Base-by-base conservation (phyloP, 345 rosid genomes). In the Pistacia integerrima region DNA sequence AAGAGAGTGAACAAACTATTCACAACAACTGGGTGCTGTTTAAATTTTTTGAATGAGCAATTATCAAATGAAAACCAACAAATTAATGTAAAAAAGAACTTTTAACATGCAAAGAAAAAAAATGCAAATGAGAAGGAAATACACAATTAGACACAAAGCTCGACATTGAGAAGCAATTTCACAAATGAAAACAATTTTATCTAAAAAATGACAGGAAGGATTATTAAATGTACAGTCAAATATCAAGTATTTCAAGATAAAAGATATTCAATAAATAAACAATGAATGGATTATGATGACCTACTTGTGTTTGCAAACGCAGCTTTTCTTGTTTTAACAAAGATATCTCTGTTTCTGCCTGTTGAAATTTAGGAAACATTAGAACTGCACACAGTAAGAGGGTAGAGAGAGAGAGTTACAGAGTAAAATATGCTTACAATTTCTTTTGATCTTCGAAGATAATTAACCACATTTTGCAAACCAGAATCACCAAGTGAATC, bases 301-400 rank as follows among this genome's bases (percentile, higher is more conserved):
- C 51, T 84, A 93, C 99, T 79, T 93, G 97, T 46, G 94, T 88
- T 79, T 93, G 97, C 88, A 96, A 74, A 46, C 98, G 91, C 75
- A 88, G 80, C 82, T 91, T 96, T 83, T 96, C 99, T 80, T 94
- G 98, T 76, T 86, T 96, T 80, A 96, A 70, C 86, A 96, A 85
- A 52, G 97, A 91, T 76, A 90, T 91, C 86, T 96, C 98, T 30
- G 97, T 96, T 83, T 96, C 97, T 25, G 97, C 93, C 99, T 96
- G 93, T 68, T 54, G 76, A 79, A 76, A 20, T 33, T 67, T 17
- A 77, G 68, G 18, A 6, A 51, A 36, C 3, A 46, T 70, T 51
- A 75, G 74, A 68, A 75, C 44, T 62, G 64, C n/a, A 81, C 52
- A 69, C 5, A 58, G 14, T 11, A 38, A 65, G 14, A 46, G 49